Evolutionary conservation across 2,329 filamentous ascomycete genomes (phyloP), one percentile per base, ranked within the genome.

Genomic region (Lasiodiplodia hormozganensis): DNA sequence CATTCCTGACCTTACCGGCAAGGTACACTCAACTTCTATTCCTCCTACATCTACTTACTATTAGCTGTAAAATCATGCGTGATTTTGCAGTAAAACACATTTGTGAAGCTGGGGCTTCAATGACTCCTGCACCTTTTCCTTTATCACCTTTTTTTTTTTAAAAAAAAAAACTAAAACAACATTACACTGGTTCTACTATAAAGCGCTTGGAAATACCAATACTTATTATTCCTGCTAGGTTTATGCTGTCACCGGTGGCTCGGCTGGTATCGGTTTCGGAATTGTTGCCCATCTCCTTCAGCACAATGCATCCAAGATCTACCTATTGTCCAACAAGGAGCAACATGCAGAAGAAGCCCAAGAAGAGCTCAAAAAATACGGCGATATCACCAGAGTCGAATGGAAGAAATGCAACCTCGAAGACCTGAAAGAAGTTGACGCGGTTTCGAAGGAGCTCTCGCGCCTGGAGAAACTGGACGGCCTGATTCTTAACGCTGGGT

Each of bases 271-370:
- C 38, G 84, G 84, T 18, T 86, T 81, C 69, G 84, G 84, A 28
- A 86, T 86, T 56, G 79, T 82, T 34, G 83, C 84, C 8, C 85
- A 87, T 70, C 75, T 86, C n/a, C 80, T 86, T 3, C 82, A 86
- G 71, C 83, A 85, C 73, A 83, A 82, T 56, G 76, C 81, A 1
- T 74, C 76, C 4, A 83, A 81, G 68, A 80, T 86, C 57, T 84
- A 84, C 69, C 76, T 86, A 3, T 77, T 86, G 4, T 82, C 82
- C 21, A 83, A 82, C 69, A 85, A 85, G 57, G 81, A 83, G 71
- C 76, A 85, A 25, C 83, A 85, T 72, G 78, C 82, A n/a, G 72
- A 78, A 21, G 80, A 84, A 68, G 83, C 83, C 0, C 73, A 82
- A 54, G 75, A 82, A 64, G 78, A 77, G 3, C 76, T 86, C 2